Percentiles rank a stretch among this genome's conserved stretches.
These are phyloP conservation scores for Candida vartiovaarae DNA, from an alignment of 805 yeast genomes.

Conservation along the genomic window DNA sequence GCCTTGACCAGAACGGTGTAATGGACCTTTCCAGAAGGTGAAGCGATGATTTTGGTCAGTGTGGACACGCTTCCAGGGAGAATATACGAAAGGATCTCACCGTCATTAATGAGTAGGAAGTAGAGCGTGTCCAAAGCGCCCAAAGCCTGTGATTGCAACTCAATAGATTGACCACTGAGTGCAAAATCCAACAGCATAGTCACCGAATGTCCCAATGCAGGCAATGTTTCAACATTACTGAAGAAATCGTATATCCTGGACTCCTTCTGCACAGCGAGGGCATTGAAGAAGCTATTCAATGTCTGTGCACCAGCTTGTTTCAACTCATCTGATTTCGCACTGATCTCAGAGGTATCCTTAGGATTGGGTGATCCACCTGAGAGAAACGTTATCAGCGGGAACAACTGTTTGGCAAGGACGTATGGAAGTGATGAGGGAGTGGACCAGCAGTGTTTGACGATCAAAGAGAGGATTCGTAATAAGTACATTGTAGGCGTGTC, in stretches of 20 bases:
- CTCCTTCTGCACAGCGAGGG: constrained; percentile 21
- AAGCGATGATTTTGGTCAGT: constrained; percentile 30
- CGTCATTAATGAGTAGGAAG: constrained; percentile 31
- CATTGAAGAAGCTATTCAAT: constrained; percentile 25
- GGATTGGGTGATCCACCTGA: constrained; percentile 40
- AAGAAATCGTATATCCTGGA: constrained; percentile 21
- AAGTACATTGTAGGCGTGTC: constrained; percentile 40
- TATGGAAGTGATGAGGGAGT: constrained; percentile 28
- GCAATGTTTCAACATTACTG: constrained; percentile 29
- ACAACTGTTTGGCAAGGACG: constrained; percentile 36
- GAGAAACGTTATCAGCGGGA: constrained; percentile 39
- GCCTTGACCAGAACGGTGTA: constrained; percentile 28
- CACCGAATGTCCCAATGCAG: constrained; percentile 42
- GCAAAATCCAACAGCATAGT: constrained; percentile 34
- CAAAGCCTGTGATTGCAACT: constrained; percentile 28
- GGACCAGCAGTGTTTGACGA: constrained; percentile 45
- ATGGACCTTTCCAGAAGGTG: constrained; percentile 29
- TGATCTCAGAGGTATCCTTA: constrained; percentile 18
- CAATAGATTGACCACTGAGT: constrained; percentile 20
- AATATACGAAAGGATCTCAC: constrained; percentile 41
- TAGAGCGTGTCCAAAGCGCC: constrained; percentile 30
- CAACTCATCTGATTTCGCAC: constrained; percentile 29
- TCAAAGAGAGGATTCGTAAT: constrained; percentile 35
- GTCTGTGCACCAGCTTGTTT: constrained; percentile 30
- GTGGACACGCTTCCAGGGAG: constrained; percentile 46